A percentile compares a stretch with the other conserved stretches of the same genome.
phyloP scores from a whole-genome alignment of 257 asterid genomes.

The Plantago elongata region DNA sequence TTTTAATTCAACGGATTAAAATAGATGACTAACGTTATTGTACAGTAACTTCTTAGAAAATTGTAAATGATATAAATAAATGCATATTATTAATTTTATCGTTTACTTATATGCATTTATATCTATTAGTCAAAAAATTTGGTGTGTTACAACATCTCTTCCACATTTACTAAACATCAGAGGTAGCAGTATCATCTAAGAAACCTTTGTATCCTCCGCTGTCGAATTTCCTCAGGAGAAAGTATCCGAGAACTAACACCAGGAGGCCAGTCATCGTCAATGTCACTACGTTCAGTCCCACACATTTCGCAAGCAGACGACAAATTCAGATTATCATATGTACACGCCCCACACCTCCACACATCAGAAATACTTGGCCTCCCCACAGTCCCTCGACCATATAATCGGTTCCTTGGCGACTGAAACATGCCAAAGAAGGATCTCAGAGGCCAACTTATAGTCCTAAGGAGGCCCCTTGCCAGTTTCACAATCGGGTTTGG shows the following conservation, averaged over 20 bases:
- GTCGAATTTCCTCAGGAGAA: constrained; percentile 58
- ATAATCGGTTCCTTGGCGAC: constrained; percentile 25
- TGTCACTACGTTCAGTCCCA: constrained; percentile 35
- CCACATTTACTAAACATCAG: too few relatives aligned
- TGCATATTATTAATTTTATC: too few relatives aligned
- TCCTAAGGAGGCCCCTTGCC: constrained; percentile 31
- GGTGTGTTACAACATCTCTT: too few relatives aligned
- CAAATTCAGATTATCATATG: constrained; percentile 55
- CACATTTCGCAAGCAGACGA: constrained; percentile 63
- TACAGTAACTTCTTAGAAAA: too few relatives aligned
- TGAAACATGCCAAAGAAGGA: constrained; percentile 23
- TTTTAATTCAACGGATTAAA: too few relatives aligned
- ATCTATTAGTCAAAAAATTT: too few relatives aligned
- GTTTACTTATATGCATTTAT: too few relatives aligned
- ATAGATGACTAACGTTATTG: too few relatives aligned
- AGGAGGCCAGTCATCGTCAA: constrained; percentile 19
- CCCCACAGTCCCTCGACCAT: constrained; percentile 55
- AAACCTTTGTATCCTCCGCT: constrained; percentile 59
- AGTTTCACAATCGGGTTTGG: constrained; percentile 37
- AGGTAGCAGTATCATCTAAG: constrained; percentile 21
- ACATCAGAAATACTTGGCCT: constrained; percentile 21
- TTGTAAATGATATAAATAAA: too few relatives aligned
- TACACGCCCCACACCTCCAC: constrained; percentile 81
- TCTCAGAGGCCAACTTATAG: constrained; percentile 60
- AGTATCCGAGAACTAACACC: constrained; percentile 19